Conservation (phyloP, 179 eudicot species). For the Sideroxylon spinosum region DNA sequence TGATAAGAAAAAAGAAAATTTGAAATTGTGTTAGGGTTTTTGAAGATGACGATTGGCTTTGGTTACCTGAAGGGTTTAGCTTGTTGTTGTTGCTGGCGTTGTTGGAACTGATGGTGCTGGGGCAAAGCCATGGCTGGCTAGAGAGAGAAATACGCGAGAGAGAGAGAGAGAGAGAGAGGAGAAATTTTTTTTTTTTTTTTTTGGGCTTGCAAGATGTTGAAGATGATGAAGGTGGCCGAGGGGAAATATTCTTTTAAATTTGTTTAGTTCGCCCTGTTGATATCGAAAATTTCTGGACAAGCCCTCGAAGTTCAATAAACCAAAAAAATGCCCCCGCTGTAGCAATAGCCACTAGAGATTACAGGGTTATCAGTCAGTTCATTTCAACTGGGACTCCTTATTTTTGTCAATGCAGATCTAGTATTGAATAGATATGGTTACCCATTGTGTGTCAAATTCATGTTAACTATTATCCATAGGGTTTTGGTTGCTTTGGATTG, state of each 20-base stretch:
- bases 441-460: too few species aligned
- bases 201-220: too few species aligned
- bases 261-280: conserved; percentile 3
- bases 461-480: too few species aligned
- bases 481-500: too few species aligned
- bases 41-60: not conserved
- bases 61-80: conserved; percentile 34
- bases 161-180: not conserved
- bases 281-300: conserved; percentile 3
- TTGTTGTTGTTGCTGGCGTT: conserved; percentile 22
- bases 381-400: too few species aligned
- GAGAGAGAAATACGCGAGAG: conserved; percentile 12
- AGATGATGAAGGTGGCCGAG: conserved; percentile 4
- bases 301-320: not conserved
- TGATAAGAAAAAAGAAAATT: not conserved
- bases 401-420: too few species aligned
- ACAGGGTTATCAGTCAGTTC: too few species aligned
- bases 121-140: conserved; percentile 34
- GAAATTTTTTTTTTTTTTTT: too few species aligned
- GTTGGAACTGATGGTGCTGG: conserved; percentile 31
- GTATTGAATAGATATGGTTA: too few species aligned
- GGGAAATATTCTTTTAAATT: conserved; percentile 9
- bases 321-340: too few species aligned
- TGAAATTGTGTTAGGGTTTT: conserved; percentile 21
- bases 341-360: too few species aligned